Evolutionary conservation across 2,329 filamentous ascomycete species (phyloP).

Genomic region (Penicillium sp.): DNA sequence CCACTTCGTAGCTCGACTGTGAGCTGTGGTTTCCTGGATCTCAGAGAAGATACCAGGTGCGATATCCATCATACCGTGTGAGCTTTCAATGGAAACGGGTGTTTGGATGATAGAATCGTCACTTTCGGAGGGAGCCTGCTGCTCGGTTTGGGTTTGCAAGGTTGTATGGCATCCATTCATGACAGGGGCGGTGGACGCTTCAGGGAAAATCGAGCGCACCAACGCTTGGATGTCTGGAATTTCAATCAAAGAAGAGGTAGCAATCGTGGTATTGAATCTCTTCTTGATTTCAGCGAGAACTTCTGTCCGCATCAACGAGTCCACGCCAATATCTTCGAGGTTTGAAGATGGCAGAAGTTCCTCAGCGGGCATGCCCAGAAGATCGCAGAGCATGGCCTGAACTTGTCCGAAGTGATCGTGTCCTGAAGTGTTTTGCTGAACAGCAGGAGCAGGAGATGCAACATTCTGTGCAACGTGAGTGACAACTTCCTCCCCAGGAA

Average conservation of each 20-base stretch:
- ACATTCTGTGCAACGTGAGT: no score
- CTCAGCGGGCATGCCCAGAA: neutral
- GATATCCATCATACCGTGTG: no score
- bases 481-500: no score
- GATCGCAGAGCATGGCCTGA: neutral
- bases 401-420: neutral
- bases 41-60: no score
- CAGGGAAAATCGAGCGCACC: no score
- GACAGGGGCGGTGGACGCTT: neutral
- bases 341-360: conserved; percentile 5
- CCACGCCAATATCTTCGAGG: conserved; percentile 19
- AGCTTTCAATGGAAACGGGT: no score
- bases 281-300: conserved; percentile 9
- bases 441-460: no score
- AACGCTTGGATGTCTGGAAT: neutral
- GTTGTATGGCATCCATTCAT: no score
- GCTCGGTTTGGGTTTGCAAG: no score
- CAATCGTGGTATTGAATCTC: neutral
- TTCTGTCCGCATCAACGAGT: conserved; percentile 25
- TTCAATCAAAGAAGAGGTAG: neutral
- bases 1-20: conserved; percentile 2
- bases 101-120: no score
- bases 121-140: no score
- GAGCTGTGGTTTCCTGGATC: neutral
- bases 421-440: no score